A percentile compares a stretch with the other conserved stretches of the same genome.
phyloP scores from a whole-genome alignment of 495 filamentous ascomycete species.

The Annulohypoxylon maeteangense region DNA sequence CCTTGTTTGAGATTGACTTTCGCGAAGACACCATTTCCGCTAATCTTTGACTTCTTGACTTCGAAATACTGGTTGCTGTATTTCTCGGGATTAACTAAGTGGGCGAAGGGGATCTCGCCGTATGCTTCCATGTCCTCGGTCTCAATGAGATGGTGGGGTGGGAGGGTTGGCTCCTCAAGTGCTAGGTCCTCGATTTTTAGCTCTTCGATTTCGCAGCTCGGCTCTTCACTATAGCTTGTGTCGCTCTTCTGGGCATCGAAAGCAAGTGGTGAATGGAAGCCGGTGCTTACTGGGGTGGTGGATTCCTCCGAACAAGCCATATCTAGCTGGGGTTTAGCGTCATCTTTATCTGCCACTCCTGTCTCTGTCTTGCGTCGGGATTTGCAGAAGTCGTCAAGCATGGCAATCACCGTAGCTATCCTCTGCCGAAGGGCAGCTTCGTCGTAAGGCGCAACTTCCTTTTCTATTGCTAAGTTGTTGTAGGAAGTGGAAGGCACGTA shows the following conservation, averaged over 20 bases:
- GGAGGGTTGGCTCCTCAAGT: not conserved
- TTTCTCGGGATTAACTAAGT: constrained; percentile 16
- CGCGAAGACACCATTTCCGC: constrained; percentile 50
- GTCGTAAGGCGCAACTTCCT: not conserved
- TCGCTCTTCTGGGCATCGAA: not conserved
- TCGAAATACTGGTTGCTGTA: constrained; percentile 38
- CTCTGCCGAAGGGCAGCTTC: not conserved
- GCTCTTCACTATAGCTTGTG: not conserved
- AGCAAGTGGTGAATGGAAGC: not conserved
- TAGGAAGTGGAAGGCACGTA: not conserved
- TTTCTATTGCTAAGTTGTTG: not conserved
- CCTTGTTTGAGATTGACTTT: constrained; percentile 34
- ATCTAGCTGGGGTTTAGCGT: not conserved
- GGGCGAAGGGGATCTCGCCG: constrained; percentile 22
- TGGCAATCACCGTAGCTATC: not conserved
- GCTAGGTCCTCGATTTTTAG: not conserved
- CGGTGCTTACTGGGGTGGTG: not conserved
- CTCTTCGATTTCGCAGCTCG: not conserved
- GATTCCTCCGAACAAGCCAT: not conserved
- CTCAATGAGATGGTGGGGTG: not conserved
- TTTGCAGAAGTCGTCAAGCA: not conserved
- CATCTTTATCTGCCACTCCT: not conserved
- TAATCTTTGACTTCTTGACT: constrained; percentile 37
- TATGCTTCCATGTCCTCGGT: not conserved
- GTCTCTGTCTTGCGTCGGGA: not conserved